These are phyloP conservation scores for Solanum tarijense DNA, from an alignment of 257 asterid genomes.

Conservation along the genomic window DNA sequence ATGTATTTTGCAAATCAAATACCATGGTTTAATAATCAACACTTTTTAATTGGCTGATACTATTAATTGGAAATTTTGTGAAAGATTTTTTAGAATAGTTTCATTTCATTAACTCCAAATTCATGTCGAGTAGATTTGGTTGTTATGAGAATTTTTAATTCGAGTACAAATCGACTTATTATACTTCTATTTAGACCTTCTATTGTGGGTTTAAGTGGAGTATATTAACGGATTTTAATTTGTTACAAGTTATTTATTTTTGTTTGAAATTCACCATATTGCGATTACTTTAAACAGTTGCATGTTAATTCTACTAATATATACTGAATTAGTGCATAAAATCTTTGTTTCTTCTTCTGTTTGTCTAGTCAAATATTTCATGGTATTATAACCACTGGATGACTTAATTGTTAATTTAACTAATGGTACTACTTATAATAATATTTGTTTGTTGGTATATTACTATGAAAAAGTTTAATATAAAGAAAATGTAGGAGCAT, in stretches of 20 bases:
- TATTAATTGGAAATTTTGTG: too few species aligned
- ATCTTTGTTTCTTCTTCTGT: neutral
- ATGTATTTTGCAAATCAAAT: neutral
- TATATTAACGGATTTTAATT: neutral
- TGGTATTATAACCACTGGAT: neutral
- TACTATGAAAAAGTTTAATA: neutral
- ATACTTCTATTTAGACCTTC: neutral
- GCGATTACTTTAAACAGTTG: neutral
- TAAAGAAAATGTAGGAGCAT: neutral
- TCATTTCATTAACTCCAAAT: neutral
- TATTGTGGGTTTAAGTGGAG: neutral
- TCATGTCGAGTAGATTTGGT: neutral
- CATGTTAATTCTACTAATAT: neutral
- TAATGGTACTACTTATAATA: neutral
- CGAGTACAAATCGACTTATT: neutral
- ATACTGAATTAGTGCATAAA: neutral
- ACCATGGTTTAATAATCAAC: neutral
- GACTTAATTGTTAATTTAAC: neutral
- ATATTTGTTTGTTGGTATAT: neutral
- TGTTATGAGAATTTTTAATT: neutral
- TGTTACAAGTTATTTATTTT: neutral
- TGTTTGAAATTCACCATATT: neutral
- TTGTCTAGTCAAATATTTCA: neutral
- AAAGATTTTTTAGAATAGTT: neutral
- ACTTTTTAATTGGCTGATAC: too few species aligned